A percentile compares a stretch with the other conserved stretches of the same genome.
Evolutionary conservation across 345 rosid genomes (phyloP).

Genomic region (Aquilaria malaccensis): DNA sequence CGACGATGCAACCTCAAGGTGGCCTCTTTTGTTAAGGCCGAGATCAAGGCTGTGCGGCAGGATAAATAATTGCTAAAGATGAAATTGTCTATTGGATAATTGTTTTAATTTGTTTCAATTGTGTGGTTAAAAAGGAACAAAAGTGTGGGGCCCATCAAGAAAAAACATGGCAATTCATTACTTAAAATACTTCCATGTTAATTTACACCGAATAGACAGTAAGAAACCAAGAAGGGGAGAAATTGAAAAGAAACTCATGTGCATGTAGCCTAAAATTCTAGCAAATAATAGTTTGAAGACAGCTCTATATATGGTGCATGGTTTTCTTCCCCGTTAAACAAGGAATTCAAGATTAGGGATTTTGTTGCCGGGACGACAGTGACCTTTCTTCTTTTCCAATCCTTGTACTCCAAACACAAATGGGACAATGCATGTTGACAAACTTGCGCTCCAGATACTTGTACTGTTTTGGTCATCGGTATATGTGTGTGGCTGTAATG

Average conservation of each 20-base stretch:
- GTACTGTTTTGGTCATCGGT: too few relatives aligned
- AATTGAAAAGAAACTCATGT: conserved; percentile 16
- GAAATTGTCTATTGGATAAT: too few relatives aligned
- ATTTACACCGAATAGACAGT: neutral
- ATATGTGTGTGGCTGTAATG: too few relatives aligned
- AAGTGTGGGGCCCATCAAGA: too few relatives aligned
- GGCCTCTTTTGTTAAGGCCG: too few relatives aligned
- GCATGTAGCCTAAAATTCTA: conserved; percentile 16
- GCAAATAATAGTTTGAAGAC: conserved; percentile 10
- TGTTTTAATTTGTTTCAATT: too few relatives aligned
- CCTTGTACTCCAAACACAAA: conserved; percentile 6
- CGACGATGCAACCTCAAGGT: too few relatives aligned
- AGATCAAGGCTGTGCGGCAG: too few relatives aligned
- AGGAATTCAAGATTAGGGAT: conserved; percentile 25
- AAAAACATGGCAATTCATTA: neutral
- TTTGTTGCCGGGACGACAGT: conserved; percentile 38
- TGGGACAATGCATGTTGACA: conserved; percentile 17
- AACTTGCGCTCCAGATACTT: neutral
- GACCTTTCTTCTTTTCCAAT: conserved; percentile 16
- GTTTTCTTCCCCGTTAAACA: conserved; percentile 4
- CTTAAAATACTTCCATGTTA: too few relatives aligned
- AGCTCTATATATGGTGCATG: conserved; percentile 1
- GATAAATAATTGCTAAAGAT: too few relatives aligned
- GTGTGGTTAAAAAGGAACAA: too few relatives aligned
- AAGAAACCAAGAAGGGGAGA: neutral